These are phyloP conservation scores for Trichoderma gracile DNA, from an alignment of 2,329 filamentous ascomycete species.

Conservation along the genomic window DNA sequence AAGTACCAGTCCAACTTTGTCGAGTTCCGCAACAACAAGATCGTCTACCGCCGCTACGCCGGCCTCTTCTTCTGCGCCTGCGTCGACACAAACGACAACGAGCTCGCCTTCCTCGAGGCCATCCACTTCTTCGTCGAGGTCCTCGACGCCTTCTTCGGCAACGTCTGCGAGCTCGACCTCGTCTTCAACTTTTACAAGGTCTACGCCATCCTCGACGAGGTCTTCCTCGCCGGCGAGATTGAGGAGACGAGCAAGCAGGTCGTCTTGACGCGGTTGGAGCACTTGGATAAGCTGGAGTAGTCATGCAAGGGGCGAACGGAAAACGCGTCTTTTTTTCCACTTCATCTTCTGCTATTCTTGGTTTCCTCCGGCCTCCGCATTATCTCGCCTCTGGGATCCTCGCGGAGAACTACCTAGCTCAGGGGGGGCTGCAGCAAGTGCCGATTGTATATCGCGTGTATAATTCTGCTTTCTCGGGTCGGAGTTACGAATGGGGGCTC, in stretches of 20 bases:
- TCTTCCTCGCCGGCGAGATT: conserved; percentile 96
- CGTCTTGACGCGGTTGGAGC: conserved; percentile 88
- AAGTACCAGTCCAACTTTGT: conserved; percentile 99
- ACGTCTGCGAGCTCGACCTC: conserved; percentile 96
- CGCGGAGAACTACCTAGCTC: too few relatives aligned
- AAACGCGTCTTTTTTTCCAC: background rate
- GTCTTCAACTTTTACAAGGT: conserved; percentile 83
- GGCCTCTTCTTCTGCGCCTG: conserved; percentile 99
- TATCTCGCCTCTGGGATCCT: background rate
- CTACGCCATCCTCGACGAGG: conserved; percentile 97
- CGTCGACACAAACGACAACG: conserved; percentile 98
- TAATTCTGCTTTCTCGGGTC: conserved; percentile 2
- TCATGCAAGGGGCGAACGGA: conserved; percentile 25
- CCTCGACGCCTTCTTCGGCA: conserved; percentile 96
- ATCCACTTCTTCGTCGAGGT: conserved; percentile 99
- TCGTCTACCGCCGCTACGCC: conserved; percentile 96
- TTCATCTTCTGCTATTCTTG: background rate
- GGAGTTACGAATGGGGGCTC: background rate
- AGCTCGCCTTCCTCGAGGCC: conserved; percentile 92
- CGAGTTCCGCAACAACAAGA: conserved; percentile 91
- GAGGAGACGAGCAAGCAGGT: conserved; percentile 99
- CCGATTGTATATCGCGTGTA: background rate
- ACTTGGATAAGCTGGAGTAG: conserved; percentile 92
- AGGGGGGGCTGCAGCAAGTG: background rate
- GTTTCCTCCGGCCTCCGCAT: too few relatives aligned